Conservation (phyloP, 495 filamentous ascomycete genomes). For the Xylaria longipes region DNA sequence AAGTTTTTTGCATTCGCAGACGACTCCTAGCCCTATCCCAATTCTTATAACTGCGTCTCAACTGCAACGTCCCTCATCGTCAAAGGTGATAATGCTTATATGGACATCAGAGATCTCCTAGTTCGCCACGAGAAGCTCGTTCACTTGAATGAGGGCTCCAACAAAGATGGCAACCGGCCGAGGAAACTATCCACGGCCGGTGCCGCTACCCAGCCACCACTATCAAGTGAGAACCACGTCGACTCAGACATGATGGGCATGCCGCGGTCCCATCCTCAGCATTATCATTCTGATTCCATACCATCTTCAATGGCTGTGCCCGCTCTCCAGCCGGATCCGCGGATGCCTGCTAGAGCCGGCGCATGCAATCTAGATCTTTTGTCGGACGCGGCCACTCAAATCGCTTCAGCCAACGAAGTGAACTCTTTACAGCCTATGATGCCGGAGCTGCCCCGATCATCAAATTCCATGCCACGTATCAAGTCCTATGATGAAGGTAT, state of each 20-base stretch:
- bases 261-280: conserved; percentile 42
- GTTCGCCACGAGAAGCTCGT: conserved; percentile 77
- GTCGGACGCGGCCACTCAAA: conserved; percentile 58
- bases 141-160: conserved; percentile 66
- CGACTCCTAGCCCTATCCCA: conserved; percentile 27
- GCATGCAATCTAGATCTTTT: conserved; percentile 60
- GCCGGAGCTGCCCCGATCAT: conserved; percentile 46
- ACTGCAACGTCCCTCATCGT: conserved; percentile 26
- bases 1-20: conserved; percentile 22
- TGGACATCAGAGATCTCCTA: conserved; percentile 71
- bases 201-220: conserved; percentile 34
- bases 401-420: conserved; percentile 56
- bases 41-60: conserved; percentile 28
- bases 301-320: conserved; percentile 44
- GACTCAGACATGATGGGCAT: conserved; percentile 54
- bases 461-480: conserved; percentile 47
- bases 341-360: conserved; percentile 48
- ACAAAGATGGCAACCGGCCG: conserved; percentile 53
- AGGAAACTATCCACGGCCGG: conserved; percentile 54
- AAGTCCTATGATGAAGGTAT: conserved; percentile 54
- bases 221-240: conserved; percentile 46
- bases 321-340: conserved; percentile 49
- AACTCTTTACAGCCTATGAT: conserved; percentile 57
- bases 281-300: conserved; percentile 47
- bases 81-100: conserved; percentile 52